Conservation (phyloP, 2,329 filamentous ascomycete genomes). For the Periconia digitata region DNA sequence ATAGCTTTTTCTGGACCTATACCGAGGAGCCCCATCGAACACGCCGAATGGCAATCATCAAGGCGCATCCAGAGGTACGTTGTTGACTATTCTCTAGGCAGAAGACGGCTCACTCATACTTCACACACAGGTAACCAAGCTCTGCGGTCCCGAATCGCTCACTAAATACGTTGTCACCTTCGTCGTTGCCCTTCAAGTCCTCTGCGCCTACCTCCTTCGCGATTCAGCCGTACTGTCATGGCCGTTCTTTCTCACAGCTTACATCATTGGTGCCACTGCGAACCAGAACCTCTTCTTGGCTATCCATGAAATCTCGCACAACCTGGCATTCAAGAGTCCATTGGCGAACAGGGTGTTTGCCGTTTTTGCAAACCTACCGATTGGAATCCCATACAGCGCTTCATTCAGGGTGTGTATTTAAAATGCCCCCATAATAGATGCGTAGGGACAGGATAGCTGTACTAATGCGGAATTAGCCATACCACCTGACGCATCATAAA, state of each 20-base stretch:
- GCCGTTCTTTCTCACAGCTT: conserved; percentile 83
- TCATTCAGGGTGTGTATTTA: conserved; percentile 73
- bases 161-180: conserved; percentile 89
- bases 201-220: conserved; percentile 74
- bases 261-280: conserved; percentile 88
- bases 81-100: background rate
- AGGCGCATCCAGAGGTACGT: conserved; percentile 90
- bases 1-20: conserved; percentile 97
- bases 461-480: conserved; percentile 63
- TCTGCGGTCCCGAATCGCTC: conserved; percentile 92
- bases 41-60: conserved; percentile 89
- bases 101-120: conserved; percentile 2
- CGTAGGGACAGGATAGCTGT: background rate
- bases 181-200: conserved; percentile 81
- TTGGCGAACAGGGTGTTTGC: conserved; percentile 82
- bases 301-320: conserved; percentile 98
- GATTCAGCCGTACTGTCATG: conserved; percentile 78
- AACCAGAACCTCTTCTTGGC: conserved; percentile 99
- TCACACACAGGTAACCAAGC: conserved; percentile 75
- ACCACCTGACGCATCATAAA: conserved; percentile 99
- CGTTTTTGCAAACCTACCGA: conserved; percentile 92
- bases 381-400: conserved; percentile 93
- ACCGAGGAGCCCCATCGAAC: conserved; percentile 97
- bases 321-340: conserved; percentile 84
- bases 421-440: background rate